A percentile compares a stretch with the other conserved stretches of the same genome.
Evolutionary conservation across 2,329 filamentous ascomycete genomes (phyloP).

Genomic region (Graphilbum fragrans): DNA sequence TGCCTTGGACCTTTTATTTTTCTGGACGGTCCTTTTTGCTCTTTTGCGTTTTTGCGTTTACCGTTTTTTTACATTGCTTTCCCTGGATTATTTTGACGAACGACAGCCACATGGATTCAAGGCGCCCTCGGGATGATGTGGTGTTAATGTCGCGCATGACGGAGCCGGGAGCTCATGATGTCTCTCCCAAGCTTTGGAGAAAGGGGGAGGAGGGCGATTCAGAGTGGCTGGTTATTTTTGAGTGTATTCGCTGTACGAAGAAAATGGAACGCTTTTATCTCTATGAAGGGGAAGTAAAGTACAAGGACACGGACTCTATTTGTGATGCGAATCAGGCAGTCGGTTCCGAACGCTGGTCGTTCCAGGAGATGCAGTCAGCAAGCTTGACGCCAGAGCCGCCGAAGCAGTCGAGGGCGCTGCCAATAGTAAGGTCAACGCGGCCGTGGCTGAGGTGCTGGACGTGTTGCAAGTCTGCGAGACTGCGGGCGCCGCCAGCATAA

Average conservation of each 20-base stretch:
- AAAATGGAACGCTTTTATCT: conserved; percentile 4
- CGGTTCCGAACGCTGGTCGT: too few species aligned
- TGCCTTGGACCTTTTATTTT: conserved; percentile 2
- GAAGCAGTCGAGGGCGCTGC: conserved; percentile 92
- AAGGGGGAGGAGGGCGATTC: background rate
- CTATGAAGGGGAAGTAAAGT: too few species aligned
- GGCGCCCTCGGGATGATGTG: background rate
- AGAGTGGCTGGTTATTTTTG: conserved; percentile 5
- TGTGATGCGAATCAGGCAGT: too few species aligned
- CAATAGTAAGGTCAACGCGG: conserved; percentile 87
- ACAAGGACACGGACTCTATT: too few species aligned
- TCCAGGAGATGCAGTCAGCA: conserved; percentile 84
- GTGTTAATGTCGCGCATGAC: conserved; percentile 5
- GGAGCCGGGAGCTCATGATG: conserved; percentile 8
- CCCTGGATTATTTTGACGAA: conserved; percentile 5
- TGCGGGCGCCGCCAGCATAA: conserved; percentile 87
- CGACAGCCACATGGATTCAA: conserved; percentile 1
- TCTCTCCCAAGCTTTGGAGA: background rate
- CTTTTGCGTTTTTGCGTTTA: conserved; percentile 11
- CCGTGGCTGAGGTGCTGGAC: conserved; percentile 70
- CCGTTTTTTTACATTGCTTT: too few species aligned
- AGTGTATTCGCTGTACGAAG: conserved; percentile 3
- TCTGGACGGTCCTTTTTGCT: conserved; percentile 6
- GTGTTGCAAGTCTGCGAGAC: conserved; percentile 67
- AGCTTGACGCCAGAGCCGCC: conserved; percentile 79